Conservation (phyloP, 352 stramenopile genomes). For the Blastocystis hominis region DNA sequence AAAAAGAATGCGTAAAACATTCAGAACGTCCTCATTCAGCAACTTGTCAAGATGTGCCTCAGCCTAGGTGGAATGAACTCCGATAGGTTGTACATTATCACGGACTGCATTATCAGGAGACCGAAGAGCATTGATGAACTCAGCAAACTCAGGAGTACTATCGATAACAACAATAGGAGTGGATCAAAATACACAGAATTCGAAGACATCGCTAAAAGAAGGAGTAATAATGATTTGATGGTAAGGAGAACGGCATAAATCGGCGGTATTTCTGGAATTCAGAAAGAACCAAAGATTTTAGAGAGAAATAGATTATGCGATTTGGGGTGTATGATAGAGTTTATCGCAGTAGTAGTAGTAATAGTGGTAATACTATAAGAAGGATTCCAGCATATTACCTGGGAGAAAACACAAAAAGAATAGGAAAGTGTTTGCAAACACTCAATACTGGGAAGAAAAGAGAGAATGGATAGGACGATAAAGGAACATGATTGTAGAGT, state of each 20-base stretch:
- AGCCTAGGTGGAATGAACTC: background rate
- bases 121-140: background rate
- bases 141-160: slow-evolving; percentile 31
- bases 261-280: background rate
- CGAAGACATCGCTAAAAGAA: background rate
- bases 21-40: background rate
- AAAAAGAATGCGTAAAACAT: background rate
- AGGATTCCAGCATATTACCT: no score
- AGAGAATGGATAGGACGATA: no score
- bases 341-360: no score
- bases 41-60: slow-evolving; percentile 36
- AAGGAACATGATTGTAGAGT: no score
- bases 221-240: background rate
- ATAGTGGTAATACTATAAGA: no score
- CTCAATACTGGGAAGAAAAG: no score
- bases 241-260: background rate
- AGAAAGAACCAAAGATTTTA: background rate
- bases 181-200: background rate
- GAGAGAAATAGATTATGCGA: background rate
- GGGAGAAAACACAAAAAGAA: no score
- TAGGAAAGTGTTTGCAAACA: no score
- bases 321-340: no score
- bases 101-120: slow-evolving; percentile 6
- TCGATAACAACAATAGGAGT: background rate
- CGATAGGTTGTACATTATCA: background rate